phyloP scores from a whole-genome alignment of 2,329 filamentous ascomycete species.

The Epichloe gansuensis region DNA sequence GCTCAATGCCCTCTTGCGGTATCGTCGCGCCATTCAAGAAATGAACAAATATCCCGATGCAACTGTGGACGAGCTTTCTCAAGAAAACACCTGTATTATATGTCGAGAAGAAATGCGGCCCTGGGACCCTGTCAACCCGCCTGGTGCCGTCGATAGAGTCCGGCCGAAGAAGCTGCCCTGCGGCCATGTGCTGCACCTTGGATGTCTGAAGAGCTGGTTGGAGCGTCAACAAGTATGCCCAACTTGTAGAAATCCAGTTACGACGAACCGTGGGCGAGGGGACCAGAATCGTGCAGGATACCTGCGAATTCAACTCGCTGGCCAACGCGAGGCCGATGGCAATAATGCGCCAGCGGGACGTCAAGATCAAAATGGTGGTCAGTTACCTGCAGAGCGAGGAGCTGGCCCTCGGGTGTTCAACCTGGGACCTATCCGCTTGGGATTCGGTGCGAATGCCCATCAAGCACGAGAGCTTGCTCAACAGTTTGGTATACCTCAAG shows the following conservation, averaged over 20 bases:
- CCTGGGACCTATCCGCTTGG: conserved; percentile 62
- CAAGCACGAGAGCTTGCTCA: conserved; percentile 58
- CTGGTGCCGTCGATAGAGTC: conserved; percentile 66
- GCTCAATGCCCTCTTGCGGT: conserved; percentile 77
- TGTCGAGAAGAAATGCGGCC: conserved; percentile 91
- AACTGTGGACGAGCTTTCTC: conserved; percentile 68
- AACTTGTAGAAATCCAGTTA: conserved; percentile 76
- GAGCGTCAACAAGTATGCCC: conserved; percentile 96
- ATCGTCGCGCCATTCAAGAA: conserved; percentile 80
- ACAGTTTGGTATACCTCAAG: conserved; percentile 39
- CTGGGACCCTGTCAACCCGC: conserved; percentile 49
- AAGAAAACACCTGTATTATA: conserved; percentile 93
- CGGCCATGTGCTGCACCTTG: conserved; percentile 87
- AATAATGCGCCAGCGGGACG: conserved; percentile 8
- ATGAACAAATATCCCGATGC: conserved; percentile 95
- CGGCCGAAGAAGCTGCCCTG: conserved; percentile 94
- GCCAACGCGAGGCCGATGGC: conserved; percentile 3
- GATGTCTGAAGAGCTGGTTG: conserved; percentile 92
- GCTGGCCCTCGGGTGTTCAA: conserved; percentile 52
- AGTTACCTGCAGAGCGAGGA: conserved; percentile 10
- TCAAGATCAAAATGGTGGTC: conserved; percentile 8
- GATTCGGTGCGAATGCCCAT: conserved; percentile 59
- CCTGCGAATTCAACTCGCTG: conserved; percentile 18
- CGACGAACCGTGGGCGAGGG: conserved; percentile 17
- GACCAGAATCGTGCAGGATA: conserved; percentile 17